A percentile compares a stretch with the other conserved stretches of the same genome.
Evolutionary conservation across 768 basidiomycete genomes (phyloP).

Genomic region (Tephrocybe sp.): DNA sequence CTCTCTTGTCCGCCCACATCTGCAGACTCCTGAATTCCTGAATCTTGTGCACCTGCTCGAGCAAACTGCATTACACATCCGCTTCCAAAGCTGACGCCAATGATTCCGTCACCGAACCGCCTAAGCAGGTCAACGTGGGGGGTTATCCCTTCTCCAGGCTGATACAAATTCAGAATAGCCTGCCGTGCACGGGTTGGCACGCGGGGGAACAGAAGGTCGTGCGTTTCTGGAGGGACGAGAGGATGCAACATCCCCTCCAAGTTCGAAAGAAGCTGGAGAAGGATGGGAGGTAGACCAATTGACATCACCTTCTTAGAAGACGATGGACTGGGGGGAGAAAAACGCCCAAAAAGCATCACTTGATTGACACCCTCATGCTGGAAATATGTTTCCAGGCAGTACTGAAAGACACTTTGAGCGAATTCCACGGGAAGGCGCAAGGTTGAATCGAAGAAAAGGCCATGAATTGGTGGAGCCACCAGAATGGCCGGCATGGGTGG

Average conservation of each 20-base stretch:
- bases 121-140: slow-evolving; percentile 84
- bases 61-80: slow-evolving; percentile 82
- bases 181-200: slow-evolving; percentile 60
- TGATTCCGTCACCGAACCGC: slow-evolving; percentile 87
- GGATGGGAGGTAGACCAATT: slow-evolving; percentile 54
- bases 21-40: neutral
- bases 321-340: slow-evolving; percentile 16
- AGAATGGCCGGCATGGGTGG: slow-evolving; percentile 27
- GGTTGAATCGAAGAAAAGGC: slow-evolving; percentile 60
- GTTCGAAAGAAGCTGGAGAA: slow-evolving; percentile 50
- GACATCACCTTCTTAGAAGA: slow-evolving; percentile 13
- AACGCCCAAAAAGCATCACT: slow-evolving; percentile 82
- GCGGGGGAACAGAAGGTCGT: slow-evolving; percentile 62
- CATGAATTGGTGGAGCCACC: slow-evolving; percentile 56
- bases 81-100: slow-evolving; percentile 82
- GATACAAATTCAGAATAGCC: slow-evolving; percentile 88
- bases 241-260: slow-evolving; percentile 51
- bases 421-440: slow-evolving; percentile 50
- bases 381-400: slow-evolving; percentile 63
- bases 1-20: slow-evolving; percentile 14
- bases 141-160: slow-evolving; percentile 85
- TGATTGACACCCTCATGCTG: slow-evolving; percentile 58
- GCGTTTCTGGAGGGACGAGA: slow-evolving; percentile 46
- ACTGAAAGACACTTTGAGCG: slow-evolving; percentile 44
- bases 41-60: slow-evolving; percentile 13